Base-by-base conservation (phyloP, 2,329 filamentous ascomycete genomes). In the Pseudogymnoascus sp. region DNA sequence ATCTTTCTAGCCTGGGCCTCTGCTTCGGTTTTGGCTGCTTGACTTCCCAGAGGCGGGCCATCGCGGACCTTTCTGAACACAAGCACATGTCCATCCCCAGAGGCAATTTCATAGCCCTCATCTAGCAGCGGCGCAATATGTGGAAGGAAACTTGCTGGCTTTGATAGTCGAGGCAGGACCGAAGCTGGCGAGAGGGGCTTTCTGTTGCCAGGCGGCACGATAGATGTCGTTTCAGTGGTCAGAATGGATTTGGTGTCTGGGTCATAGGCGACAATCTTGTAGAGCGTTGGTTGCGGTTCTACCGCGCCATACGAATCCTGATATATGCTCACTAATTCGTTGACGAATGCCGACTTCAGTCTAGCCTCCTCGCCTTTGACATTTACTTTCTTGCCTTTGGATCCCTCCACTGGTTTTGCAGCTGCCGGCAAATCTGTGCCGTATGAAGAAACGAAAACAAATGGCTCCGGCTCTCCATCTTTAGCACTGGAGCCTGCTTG, bases 221-320 rank as follows among this genome's bases (percentile, higher is more conserved):
- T 74, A 3, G 85, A 86, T 1, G 80, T 82, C 1, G 84, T 87
- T 66, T 87, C 84, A 5, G 84, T 84, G 2, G 80, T 77, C 47
- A 77, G 80, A 68, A 90, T 78, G 11, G 76, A 76, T 67, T 86
- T 79, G 67, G 80, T 84, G 7, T 76, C 77, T 1, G 82, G 77
- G 67, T 90, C 84, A 68, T 86, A 89, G 1, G 84, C 86, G 5
- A 91, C 77, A 35, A 90, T 80, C 71, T 84, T 89, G 77, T 89
- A 90, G 2, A 81, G 25, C 8, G 67, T 69, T 56, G 71, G 67
- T 16, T 69, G 68, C 38, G 60, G 65, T 62, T 71, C 68, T 62
- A 78, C 77, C 5, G 67, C 71, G 18, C 77, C 77, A 64, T 78
- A 79, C 8, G 66, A 64, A 38, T 75, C 71, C 67, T 79, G 77